phyloP scores from a whole-genome alignment of 768 basidiomycete species.

The Gloeopeniophorella convolvens region DNA sequence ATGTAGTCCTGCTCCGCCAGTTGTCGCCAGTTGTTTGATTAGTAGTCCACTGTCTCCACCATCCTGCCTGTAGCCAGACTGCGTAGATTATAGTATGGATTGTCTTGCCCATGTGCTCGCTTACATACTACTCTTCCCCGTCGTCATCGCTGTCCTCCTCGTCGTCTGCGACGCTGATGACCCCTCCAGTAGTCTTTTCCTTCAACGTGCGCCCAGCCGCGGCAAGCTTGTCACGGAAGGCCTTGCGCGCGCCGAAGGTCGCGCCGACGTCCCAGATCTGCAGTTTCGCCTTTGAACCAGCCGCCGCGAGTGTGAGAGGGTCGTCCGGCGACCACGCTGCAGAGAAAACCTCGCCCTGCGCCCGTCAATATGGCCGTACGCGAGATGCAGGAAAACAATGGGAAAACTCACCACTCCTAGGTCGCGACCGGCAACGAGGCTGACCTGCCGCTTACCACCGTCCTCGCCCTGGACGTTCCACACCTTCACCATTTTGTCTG shows the following conservation, averaged over 20 bases:
- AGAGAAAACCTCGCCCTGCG: constrained; percentile 94
- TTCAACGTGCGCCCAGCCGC: constrained; percentile 62
- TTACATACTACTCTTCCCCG: constrained; percentile 27
- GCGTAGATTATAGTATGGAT: constrained; percentile 12
- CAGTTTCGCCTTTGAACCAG: constrained; percentile 87
- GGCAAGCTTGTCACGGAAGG: constrained; percentile 71
- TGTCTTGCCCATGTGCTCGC: background rate
- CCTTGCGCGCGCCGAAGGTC: constrained; percentile 75
- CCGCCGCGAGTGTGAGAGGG: constrained; percentile 88
- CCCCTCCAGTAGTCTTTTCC: constrained; percentile 60
- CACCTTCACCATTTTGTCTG: constrained; percentile 91
- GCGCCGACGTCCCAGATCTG: constrained; percentile 95
- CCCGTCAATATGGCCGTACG: background rate
- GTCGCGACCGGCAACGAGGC: constrained; percentile 80
- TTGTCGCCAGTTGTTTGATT: constrained; percentile 13
- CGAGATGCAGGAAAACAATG: background rate
- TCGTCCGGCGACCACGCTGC: constrained; percentile 90
- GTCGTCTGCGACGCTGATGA: constrained; percentile 63
- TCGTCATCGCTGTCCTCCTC: constrained; percentile 57
- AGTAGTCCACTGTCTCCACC: background rate
- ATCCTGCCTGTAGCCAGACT: constrained; percentile 5
- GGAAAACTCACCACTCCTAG: constrained; percentile 70
- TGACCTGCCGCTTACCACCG: constrained; percentile 65
- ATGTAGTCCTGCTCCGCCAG: constrained; percentile 14
- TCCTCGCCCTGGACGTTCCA: constrained; percentile 79